Evolutionary conservation across 306 rosid species (phyloP).

Genomic region (Prunus salicina): DNA sequence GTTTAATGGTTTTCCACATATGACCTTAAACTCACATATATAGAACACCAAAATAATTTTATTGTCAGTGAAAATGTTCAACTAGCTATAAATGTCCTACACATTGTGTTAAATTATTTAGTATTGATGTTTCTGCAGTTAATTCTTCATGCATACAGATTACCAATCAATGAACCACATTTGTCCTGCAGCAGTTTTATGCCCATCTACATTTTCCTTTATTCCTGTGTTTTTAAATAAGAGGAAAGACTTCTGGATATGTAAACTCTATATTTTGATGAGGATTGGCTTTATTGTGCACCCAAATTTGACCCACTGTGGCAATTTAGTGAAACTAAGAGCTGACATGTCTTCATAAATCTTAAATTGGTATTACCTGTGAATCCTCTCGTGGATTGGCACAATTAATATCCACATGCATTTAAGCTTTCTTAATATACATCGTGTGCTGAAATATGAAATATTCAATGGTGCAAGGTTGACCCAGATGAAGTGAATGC

Average conservation of each 20-base stretch:
- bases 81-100: neutral
- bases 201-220: neutral
- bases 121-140: neutral
- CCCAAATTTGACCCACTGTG: neutral
- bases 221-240: neutral
- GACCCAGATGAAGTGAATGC: conserved; percentile 82
- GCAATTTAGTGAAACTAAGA: neutral
- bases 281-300: neutral
- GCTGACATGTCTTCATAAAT: neutral
- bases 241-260: neutral
- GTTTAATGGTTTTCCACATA: neutral
- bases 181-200: neutral
- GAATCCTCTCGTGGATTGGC: neutral
- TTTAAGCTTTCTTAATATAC: neutral
- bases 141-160: neutral
- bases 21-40: neutral
- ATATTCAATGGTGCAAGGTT: conserved; percentile 44
- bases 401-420: neutral
- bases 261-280: neutral
- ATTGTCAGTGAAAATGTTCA: neutral
- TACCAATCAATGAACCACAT: neutral
- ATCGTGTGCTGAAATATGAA: conserved; percentile 5
- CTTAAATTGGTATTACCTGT: neutral
- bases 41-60: neutral
- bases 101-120: neutral